Conservation (phyloP, 73 alveolate species). For the Paraurostyla sp. region DNA sequence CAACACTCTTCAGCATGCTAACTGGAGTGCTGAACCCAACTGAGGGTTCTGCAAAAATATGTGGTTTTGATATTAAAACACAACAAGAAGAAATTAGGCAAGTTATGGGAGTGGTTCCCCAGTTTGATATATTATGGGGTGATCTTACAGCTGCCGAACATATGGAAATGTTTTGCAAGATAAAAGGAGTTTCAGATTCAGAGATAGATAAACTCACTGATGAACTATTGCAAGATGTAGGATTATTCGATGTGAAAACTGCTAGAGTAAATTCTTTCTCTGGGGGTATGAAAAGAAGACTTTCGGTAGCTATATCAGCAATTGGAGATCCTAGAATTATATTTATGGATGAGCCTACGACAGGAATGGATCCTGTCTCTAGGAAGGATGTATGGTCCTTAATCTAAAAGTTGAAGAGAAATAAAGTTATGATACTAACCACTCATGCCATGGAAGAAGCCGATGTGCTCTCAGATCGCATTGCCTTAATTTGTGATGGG, state of each 20-base stretch:
- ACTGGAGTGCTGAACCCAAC: constrained; percentile 86
- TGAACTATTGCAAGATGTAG: constrained; percentile 75
- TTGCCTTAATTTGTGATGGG: constrained; percentile 97
- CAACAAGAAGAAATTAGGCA: constrained; percentile 83
- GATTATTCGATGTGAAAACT: constrained; percentile 73
- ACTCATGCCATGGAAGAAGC: constrained; percentile 99
- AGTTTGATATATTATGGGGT: constrained; percentile 91
- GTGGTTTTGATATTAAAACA: constrained; percentile 78
- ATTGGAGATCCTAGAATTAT: constrained; percentile 91
- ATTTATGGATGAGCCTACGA: constrained; percentile 94
- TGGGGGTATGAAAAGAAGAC: constrained; percentile 98
- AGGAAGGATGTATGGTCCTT: constrained; percentile 90
- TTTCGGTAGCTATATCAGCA: constrained; percentile 93
- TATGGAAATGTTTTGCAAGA: constrained; percentile 77
- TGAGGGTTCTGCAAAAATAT: constrained; percentile 81
- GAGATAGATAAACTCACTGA: constrained; percentile 69
- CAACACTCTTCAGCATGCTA: constrained; percentile 84
- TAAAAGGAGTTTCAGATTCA: constrained; percentile 80
- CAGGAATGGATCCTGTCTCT: constrained; percentile 95
- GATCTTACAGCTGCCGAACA: constrained; percentile 93
- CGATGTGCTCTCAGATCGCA: constrained; percentile 96
- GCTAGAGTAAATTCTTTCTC: constrained; percentile 85
- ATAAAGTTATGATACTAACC: constrained; percentile 93
- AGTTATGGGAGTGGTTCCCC: constrained; percentile 90
- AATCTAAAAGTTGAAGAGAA: constrained; percentile 81